These are phyloP conservation scores for Infundibulicybe gibba DNA, from an alignment of 768 basidiomycete species.

Conservation along the genomic window DNA sequence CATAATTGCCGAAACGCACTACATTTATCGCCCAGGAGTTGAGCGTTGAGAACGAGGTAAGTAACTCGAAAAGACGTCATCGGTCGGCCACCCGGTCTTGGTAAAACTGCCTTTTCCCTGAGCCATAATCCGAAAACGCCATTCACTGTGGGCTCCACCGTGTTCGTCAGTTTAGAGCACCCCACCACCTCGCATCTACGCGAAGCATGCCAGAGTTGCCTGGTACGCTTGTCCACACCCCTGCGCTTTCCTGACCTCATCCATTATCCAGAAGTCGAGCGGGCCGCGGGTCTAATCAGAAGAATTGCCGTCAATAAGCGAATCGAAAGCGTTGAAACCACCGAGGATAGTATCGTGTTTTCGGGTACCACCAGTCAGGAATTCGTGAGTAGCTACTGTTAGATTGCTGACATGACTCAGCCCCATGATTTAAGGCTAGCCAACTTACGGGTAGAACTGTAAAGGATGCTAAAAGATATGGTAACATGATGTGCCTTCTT, in stretches of 20 bases:
- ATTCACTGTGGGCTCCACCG: no score
- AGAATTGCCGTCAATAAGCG: constrained; percentile 47
- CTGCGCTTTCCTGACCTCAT: neutral
- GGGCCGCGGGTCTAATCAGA: constrained; percentile 55
- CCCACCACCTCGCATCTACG: no score
- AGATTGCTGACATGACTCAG: constrained; percentile 3
- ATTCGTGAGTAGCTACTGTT: constrained; percentile 47
- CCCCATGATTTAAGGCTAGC: constrained; percentile 35
- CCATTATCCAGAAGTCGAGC: constrained; percentile 60
- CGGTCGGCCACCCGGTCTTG: no score
- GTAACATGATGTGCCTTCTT: constrained; percentile 19
- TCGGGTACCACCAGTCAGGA: constrained; percentile 48
- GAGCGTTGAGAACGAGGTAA: no score
- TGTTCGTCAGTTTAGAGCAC: no score
- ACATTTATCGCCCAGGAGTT: no score
- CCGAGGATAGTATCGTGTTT: constrained; percentile 62
- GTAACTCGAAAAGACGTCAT: no score
- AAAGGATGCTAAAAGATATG: constrained; percentile 48
- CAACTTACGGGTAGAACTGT: constrained; percentile 50
- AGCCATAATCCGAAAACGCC: no score
- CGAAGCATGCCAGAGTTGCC: constrained; percentile 51
- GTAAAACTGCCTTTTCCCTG: no score
- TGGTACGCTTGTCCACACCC: constrained; percentile 25
- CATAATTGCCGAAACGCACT: no score
- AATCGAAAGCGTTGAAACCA: constrained; percentile 54